phyloP scores from a whole-genome alignment of 1,284 basidiomycete genomes.

The Tilletia horrida region DNA sequence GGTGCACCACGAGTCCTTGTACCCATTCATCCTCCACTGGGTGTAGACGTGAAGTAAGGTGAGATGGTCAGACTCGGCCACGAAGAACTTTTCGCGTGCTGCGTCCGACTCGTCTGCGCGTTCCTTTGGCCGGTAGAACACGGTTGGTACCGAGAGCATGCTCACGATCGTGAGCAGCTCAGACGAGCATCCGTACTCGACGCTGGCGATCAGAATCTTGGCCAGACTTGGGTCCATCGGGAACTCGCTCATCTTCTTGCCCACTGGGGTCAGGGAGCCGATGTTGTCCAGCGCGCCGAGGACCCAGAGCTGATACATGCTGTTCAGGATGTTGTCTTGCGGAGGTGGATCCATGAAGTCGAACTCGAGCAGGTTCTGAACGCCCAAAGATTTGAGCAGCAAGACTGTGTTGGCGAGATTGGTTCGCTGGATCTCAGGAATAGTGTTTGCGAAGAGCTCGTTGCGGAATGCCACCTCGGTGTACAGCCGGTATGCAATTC shows the following conservation, averaged over 20 bases:
- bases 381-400: slow-evolving; percentile 88
- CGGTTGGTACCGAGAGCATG: slow-evolving; percentile 89
- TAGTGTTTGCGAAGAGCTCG: slow-evolving; percentile 92
- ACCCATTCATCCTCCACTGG: slow-evolving; percentile 92
- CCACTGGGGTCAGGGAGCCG: slow-evolving; percentile 86
- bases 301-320: slow-evolving; percentile 98
- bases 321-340: slow-evolving; percentile 65
- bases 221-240: slow-evolving; percentile 76
- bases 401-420: slow-evolving; percentile 96
- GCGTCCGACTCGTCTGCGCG: slow-evolving; percentile 93
- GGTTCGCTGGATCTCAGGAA: slow-evolving; percentile 96
- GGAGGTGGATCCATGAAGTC: slow-evolving; percentile 97
- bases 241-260: slow-evolving; percentile 96
- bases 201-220: slow-evolving; percentile 95
- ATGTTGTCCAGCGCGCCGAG: slow-evolving; percentile 94
- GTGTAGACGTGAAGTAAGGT: slow-evolving; percentile 94
- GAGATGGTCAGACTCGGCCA: slow-evolving; percentile 94
- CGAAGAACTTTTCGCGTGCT: slow-evolving; percentile 94
- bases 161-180: slow-evolving; percentile 99
- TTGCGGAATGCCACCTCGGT: slow-evolving; percentile 95
- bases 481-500: slow-evolving; percentile 87
- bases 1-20: slow-evolving; percentile 86
- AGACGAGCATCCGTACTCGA: slow-evolving; percentile 83
- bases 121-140: slow-evolving; percentile 93
- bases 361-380: slow-evolving; percentile 90